Evolutionary conservation across 768 basidiomycete genomes (phyloP).

Genomic region (Amanita rimosa): DNA sequence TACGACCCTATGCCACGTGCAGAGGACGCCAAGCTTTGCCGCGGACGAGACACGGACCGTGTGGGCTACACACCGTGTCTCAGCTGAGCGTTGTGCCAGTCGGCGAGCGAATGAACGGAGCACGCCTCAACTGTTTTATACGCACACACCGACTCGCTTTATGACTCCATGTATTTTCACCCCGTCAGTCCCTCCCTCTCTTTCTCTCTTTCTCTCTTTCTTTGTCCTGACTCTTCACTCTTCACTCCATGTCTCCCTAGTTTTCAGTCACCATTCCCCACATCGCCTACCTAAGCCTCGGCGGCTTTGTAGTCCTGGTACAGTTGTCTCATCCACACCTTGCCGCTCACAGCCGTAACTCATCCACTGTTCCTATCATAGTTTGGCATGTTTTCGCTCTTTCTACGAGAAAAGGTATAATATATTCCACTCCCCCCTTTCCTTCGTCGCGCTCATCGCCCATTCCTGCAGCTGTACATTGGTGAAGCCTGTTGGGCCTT

Average conservation of each 20-base stretch:
- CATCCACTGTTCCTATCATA: conserved; percentile 17
- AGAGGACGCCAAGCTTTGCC: too few relatives aligned
- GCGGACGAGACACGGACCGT: too few relatives aligned
- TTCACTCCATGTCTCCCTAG: conserved; percentile 9
- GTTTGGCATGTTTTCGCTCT: conserved; percentile 94
- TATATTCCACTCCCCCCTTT: neutral
- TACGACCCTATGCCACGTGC: too few relatives aligned
- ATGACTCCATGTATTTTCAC: conserved; percentile 34
- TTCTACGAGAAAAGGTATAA: conserved; percentile 78
- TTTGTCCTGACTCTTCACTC: too few relatives aligned
- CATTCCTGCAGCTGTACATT: conserved; percentile 58
- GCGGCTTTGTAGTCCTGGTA: conserved; percentile 81
- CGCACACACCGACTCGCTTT: neutral
- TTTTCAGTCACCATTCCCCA: conserved; percentile 63
- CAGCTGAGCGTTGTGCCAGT: too few relatives aligned
- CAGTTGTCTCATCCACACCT: conserved; percentile 5
- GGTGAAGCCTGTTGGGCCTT: conserved; percentile 98
- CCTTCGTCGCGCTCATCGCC: conserved; percentile 3
- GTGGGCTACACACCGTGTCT: too few relatives aligned
- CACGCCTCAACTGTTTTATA: too few relatives aligned
- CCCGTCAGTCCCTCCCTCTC: conserved; percentile 25
- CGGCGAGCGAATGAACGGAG: too few relatives aligned
- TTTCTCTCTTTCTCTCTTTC: neutral
- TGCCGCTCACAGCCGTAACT: too few relatives aligned
- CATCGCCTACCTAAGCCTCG: conserved; percentile 68